Evolutionary conservation across 495 filamentous ascomycete genomes (phyloP).

Genomic region (Neurospora discreta): DNA sequence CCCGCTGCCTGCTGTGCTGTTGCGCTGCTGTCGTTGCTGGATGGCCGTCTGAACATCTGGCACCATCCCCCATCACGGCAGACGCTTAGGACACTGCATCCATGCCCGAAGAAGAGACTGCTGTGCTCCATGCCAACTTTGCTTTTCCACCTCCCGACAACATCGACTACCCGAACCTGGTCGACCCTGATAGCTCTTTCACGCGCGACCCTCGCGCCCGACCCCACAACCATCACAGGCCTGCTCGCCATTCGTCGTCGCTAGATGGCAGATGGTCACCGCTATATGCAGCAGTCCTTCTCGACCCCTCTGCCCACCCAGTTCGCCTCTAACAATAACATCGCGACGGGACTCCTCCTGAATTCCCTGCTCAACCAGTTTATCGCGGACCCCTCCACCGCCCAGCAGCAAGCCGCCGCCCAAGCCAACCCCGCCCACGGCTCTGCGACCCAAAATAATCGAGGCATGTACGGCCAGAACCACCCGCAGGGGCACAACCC

Average conservation of each 20-base stretch:
- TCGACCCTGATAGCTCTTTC: constrained; percentile 2
- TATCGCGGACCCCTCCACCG: constrained; percentile 10
- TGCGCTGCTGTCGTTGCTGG: constrained; percentile 6
- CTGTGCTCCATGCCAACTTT: constrained; percentile 21
- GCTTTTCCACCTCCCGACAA: constrained; percentile 7
- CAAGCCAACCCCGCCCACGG: constrained; percentile 51
- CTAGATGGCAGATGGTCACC: constrained; percentile 82
- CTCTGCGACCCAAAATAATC: constrained; percentile 59
- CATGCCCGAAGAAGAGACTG: constrained; percentile 23
- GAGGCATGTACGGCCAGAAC: constrained; percentile 69
- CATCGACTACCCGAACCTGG: constrained; percentile 4
- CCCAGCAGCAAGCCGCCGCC: constrained; percentile 30
- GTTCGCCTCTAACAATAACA: constrained; percentile 15
- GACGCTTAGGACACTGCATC: constrained; percentile 17
- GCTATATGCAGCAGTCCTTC: constrained; percentile 52
- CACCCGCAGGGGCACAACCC: constrained; percentile 76
- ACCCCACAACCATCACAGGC: constrained; percentile 1
- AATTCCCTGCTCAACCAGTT: constrained; percentile 24
- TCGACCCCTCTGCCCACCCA: constrained; percentile 17
- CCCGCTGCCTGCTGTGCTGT: background rate
- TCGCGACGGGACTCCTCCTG: constrained; percentile 17
- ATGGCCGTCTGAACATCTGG: constrained; percentile 19
- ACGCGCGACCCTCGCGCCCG: constrained; percentile 5
- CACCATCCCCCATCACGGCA: constrained; percentile 7
- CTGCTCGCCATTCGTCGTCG: constrained; percentile 5